These are phyloP conservation scores for Saprolegnia diclina DNA, from an alignment of 352 stramenopile genomes.

Conservation along the genomic window DNA sequence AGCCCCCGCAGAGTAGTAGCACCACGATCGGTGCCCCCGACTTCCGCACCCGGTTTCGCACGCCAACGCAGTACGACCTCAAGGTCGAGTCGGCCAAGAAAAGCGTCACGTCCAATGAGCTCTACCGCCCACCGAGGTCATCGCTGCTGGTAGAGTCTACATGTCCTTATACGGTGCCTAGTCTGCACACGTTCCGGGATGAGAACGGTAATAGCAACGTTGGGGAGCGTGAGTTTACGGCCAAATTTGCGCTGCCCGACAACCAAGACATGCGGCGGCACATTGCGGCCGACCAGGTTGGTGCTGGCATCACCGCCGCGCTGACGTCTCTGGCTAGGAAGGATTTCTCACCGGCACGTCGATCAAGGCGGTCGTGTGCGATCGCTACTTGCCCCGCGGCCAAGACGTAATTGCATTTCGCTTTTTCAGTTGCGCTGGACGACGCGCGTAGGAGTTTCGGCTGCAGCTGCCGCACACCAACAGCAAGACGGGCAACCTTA, in stretches of 20 bases:
- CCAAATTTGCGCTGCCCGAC: slow-evolving; percentile 58
- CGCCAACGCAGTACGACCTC: slow-evolving; percentile 19
- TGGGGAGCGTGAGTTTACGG: slow-evolving; percentile 42
- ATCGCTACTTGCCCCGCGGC: slow-evolving; percentile 16
- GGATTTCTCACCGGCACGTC: slow-evolving; percentile 32
- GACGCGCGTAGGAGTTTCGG: slow-evolving; percentile 32
- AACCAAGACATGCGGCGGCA: slow-evolving; percentile 57
- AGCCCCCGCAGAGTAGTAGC: not conserved
- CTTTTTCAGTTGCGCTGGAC: not conserved
- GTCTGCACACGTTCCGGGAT: slow-evolving; percentile 9
- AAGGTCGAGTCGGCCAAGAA: slow-evolving; percentile 27
- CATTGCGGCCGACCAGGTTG: slow-evolving; percentile 49
- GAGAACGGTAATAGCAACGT: not conserved
- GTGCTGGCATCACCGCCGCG: not conserved
- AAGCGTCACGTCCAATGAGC: not conserved
- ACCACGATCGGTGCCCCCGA: not conserved
- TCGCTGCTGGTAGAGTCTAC: not conserved
- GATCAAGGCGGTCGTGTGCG: slow-evolving; percentile 18
- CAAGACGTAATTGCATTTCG: not conserved
- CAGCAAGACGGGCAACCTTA: slow-evolving; percentile 54
- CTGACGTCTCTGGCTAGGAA: slow-evolving; percentile 29
- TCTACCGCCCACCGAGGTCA: slow-evolving; percentile 19
- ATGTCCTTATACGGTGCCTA: not conserved
- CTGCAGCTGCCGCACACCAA: slow-evolving; percentile 50
- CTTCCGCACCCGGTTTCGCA: slow-evolving; percentile 15